Evolutionary conservation across 495 filamentous ascomycete species (phyloP).

Genomic region (Talaromyces borbonicus): DNA sequence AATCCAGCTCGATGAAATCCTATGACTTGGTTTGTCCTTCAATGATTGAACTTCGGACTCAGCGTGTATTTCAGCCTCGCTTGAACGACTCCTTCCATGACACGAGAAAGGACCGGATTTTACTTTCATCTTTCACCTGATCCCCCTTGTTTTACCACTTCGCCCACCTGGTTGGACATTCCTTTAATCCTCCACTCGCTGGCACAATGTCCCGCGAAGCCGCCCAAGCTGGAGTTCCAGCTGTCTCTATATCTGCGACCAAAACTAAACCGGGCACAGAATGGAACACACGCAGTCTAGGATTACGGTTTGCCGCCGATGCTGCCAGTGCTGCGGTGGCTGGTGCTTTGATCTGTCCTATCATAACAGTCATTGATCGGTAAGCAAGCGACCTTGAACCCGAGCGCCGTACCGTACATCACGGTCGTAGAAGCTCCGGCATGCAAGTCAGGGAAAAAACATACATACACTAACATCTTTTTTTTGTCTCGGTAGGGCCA

Average conservation of each 20-base stretch:
- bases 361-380: slow-evolving; percentile 90
- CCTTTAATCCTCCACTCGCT: neutral
- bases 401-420: no score
- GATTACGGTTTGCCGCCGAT: slow-evolving; percentile 62
- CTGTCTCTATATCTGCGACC: neutral
- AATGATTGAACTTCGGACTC: neutral
- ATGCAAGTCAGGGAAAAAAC: no score
- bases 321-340: slow-evolving; percentile 61
- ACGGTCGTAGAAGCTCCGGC: no score
- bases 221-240: neutral
- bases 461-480: slow-evolving; percentile 11
- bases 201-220: slow-evolving; percentile 7
- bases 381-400: no score
- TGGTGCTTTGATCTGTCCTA: slow-evolving; percentile 72
- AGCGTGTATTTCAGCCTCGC: neutral
- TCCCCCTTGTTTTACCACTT: neutral
- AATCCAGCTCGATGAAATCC: no score
- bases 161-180: neutral
- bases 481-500: slow-evolving; percentile 46
- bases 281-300: slow-evolving; percentile 75
- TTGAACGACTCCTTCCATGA: neutral
- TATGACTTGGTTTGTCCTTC: no score
- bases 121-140: neutral
- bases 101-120: neutral
- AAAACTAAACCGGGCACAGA: slow-evolving; percentile 11